phyloP scores from a whole-genome alignment of 1,139 yeast genomes.

The Sugiyamaella paludigena region DNA sequence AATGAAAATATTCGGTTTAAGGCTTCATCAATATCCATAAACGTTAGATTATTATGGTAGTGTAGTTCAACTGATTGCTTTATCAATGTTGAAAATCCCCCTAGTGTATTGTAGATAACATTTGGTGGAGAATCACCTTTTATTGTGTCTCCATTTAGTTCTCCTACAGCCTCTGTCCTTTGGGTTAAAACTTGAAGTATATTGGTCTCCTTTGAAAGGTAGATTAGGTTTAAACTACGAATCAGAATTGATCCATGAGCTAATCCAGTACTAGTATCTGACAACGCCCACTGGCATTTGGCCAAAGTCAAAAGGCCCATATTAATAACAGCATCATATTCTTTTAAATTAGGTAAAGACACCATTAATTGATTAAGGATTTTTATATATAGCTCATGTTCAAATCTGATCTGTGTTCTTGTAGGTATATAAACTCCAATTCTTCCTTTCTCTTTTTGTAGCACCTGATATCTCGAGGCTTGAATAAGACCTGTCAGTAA shows the following conservation, averaged over 20 bases:
- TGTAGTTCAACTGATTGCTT: slow-evolving; percentile 20
- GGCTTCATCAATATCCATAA: slow-evolving; percentile 13
- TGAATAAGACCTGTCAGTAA: slow-evolving; percentile 50
- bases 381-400: slow-evolving; percentile 20
- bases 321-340: slow-evolving; percentile 6
- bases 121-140: neutral
- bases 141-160: too few species aligned
- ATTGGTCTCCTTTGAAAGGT: slow-evolving; percentile 1
- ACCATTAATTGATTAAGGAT: slow-evolving; percentile 16
- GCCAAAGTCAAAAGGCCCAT: slow-evolving; percentile 15
- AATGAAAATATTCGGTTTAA: slow-evolving; percentile 13
- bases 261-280: neutral
- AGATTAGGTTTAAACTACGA: slow-evolving; percentile 3
- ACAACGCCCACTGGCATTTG: slow-evolving; percentile 12
- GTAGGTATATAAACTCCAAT: slow-evolving; percentile 25
- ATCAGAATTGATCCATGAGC: neutral
- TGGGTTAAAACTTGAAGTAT: neutral
- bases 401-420: slow-evolving; percentile 5
- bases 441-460: slow-evolving; percentile 42
- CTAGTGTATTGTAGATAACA: slow-evolving; percentile 18
- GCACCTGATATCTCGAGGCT: slow-evolving; percentile 8
- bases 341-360: slow-evolving; percentile 4
- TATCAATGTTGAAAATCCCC: slow-evolving; percentile 24
- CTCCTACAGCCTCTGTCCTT: too few species aligned
- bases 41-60: slow-evolving; percentile 8